Evolutionary conservation across 2,329 filamentous ascomycete genomes (phyloP).

Genomic region (Venturia aucupariae): DNA sequence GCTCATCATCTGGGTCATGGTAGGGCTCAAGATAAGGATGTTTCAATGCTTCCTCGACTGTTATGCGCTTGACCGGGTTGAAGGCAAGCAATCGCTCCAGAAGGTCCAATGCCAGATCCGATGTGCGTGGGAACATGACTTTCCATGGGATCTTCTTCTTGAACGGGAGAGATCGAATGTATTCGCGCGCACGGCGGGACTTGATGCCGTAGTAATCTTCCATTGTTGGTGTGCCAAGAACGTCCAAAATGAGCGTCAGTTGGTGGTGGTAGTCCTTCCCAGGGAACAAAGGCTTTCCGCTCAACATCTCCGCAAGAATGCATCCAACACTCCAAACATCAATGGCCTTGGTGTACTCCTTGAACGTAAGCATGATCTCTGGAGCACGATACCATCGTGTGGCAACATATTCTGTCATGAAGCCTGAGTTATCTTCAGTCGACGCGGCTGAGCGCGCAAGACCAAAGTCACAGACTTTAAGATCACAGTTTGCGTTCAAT

Average conservation of each 20-base stretch:
- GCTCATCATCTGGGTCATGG: conserved; percentile 97
- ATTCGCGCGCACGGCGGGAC: conserved; percentile 90
- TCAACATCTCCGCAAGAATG: conserved; percentile 97
- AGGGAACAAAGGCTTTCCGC: conserved; percentile 94
- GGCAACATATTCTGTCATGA: conserved; percentile 99
- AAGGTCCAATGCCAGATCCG: conserved; percentile 86
- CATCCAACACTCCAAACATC: conserved; percentile 99
- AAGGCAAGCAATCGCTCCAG: conserved; percentile 94
- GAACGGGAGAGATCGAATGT: conserved; percentile 95
- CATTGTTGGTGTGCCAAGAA: conserved; percentile 97
- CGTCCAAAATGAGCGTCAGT: conserved; percentile 90
- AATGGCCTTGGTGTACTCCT: conserved; percentile 99
- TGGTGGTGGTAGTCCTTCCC: conserved; percentile 99
- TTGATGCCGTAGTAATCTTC: conserved; percentile 99
- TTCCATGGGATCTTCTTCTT: conserved; percentile 99
- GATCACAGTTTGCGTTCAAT: conserved; percentile 95
- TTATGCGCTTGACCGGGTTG: conserved; percentile 98
- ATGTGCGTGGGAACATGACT: conserved; percentile 96
- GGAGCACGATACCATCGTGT: conserved; percentile 98
- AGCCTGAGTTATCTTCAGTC: conserved; percentile 98
- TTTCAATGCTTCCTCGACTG: conserved; percentile 91
- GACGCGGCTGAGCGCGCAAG: conserved; percentile 91
- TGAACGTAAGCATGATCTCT: conserved; percentile 99
- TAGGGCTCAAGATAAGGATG: conserved; percentile 98
- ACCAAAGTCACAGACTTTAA: conserved; percentile 98